These are phyloP conservation scores for Scalesia atractyloides DNA, from an alignment of 129 eudicot species.

Conservation along the genomic window DNA sequence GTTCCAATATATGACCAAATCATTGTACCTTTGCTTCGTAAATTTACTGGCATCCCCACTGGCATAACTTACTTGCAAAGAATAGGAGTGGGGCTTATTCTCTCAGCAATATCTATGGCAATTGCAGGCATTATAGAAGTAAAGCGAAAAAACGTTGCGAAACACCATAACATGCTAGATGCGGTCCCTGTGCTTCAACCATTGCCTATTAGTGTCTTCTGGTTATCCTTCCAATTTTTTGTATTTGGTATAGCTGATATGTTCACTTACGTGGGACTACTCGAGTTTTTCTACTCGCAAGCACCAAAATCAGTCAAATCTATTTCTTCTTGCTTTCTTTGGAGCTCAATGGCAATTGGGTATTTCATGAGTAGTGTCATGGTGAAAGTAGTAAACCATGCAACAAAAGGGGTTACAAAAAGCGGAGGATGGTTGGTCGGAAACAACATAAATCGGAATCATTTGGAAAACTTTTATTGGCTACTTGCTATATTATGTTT, in stretches of 20 bases:
- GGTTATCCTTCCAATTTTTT: slow-evolving; percentile 54
- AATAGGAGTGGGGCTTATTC: slow-evolving; percentile 62
- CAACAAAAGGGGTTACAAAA: slow-evolving; percentile 40
- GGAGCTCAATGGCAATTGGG: slow-evolving; percentile 72
- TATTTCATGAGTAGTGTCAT: slow-evolving; percentile 53
- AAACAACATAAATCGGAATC: slow-evolving; percentile 59
- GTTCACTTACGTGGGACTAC: slow-evolving; percentile 66
- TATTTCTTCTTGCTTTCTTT: slow-evolving; percentile 60
- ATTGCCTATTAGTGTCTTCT: slow-evolving; percentile 62
- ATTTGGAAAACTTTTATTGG: slow-evolving; percentile 62
- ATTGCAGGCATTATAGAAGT: slow-evolving; percentile 60
- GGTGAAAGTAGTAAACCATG: slow-evolving; percentile 51
- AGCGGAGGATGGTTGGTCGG: slow-evolving; percentile 71
- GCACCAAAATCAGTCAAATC: slow-evolving; percentile 58
- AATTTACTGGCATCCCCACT: slow-evolving; percentile 52
- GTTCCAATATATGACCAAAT: slow-evolving; percentile 54
- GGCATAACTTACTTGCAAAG: slow-evolving; percentile 73
- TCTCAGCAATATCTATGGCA: slow-evolving; percentile 63
- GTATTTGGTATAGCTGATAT: slow-evolving; percentile 69
- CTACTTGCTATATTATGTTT: slow-evolving; percentile 52
- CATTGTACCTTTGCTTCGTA: slow-evolving; percentile 48
- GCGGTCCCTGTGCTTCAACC: slow-evolving; percentile 52
- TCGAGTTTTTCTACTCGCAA: slow-evolving; percentile 65
- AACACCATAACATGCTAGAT: slow-evolving; percentile 49
- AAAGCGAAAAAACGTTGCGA: slow-evolving; percentile 54